A percentile compares a stretch with the other conserved stretches of the same genome.
phyloP scores from a whole-genome alignment of 257 asterid genomes.

The Penstemon newberryi region DNA sequence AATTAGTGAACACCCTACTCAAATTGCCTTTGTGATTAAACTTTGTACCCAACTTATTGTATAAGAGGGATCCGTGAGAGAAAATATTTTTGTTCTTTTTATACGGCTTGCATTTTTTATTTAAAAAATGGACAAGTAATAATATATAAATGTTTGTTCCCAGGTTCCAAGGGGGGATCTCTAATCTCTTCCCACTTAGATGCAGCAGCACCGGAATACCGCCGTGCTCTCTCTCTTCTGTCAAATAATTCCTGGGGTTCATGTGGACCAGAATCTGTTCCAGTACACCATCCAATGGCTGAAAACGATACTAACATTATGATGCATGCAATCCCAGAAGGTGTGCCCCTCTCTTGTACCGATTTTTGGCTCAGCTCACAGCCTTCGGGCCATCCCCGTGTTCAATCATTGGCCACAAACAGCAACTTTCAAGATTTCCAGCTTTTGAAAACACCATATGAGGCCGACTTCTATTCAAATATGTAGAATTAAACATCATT shows the following conservation, averaged over 20 bases:
- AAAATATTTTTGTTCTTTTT: background rate
- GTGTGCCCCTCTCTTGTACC: slow-evolving; percentile 47
- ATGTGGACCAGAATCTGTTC: slow-evolving; percentile 45
- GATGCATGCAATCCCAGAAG: slow-evolving; percentile 48
- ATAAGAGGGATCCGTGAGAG: no score
- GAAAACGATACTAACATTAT: slow-evolving; percentile 34
- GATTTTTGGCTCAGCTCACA: slow-evolving; percentile 56
- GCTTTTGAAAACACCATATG: slow-evolving; percentile 47
- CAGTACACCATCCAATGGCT: slow-evolving; percentile 43
- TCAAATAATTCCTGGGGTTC: slow-evolving; percentile 76
- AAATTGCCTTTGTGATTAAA: background rate
- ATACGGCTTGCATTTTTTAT: background rate
- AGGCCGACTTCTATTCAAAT: slow-evolving; percentile 44
- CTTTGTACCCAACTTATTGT: background rate
- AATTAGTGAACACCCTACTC: no score
- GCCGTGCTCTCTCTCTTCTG: slow-evolving; percentile 99
- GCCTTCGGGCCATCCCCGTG: slow-evolving; percentile 34
- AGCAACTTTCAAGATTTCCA: slow-evolving; percentile 44
- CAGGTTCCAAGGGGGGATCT: slow-evolving; percentile 67
- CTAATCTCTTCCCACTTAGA: slow-evolving; percentile 39
- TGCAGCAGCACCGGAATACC: slow-evolving; percentile 54
- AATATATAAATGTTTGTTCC: no score
- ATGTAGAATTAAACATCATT: slow-evolving; percentile 35
- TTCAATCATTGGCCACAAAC: slow-evolving; percentile 35
- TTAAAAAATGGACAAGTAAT: background rate